These are phyloP conservation scores for Talaromyces sp. DNA, from an alignment of 2,329 filamentous ascomycete species.

Conservation along the genomic window DNA sequence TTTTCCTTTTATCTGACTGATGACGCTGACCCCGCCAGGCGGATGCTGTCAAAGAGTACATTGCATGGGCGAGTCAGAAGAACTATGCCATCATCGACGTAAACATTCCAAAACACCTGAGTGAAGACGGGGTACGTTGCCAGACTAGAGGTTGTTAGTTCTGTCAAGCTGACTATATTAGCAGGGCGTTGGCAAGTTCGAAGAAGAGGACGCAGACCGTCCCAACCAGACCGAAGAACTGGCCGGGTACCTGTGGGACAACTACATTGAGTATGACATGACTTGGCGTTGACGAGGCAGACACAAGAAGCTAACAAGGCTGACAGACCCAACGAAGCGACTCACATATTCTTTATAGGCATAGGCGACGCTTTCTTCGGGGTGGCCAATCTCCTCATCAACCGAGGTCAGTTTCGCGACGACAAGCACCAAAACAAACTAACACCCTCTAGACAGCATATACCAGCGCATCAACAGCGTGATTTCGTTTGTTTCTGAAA, in stretches of 20 bases:
- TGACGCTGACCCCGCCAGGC: conserved; percentile 50
- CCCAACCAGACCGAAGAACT: conserved; percentile 61
- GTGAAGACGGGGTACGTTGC: conserved; percentile 53
- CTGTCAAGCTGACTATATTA: conserved; percentile 5
- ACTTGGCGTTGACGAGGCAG: background rate
- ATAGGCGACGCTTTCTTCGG: conserved; percentile 85
- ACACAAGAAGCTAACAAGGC: conserved; percentile 6
- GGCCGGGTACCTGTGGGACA: conserved; percentile 89
- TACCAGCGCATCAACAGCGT: conserved; percentile 65
- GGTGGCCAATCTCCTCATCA: conserved; percentile 73
- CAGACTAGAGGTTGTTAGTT: background rate
- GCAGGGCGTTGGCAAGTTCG: conserved; percentile 23
- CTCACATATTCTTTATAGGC: conserved; percentile 78
- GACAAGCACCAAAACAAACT: no score
- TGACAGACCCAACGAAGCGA: conserved; percentile 56
- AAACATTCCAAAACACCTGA: conserved; percentile 77
- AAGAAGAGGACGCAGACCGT: conserved; percentile 46
- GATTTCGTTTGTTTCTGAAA: conserved; percentile 73
- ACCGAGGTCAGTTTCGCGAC: conserved; percentile 52
- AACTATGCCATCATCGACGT: conserved; percentile 84
- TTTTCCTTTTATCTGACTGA: conserved; percentile 2
- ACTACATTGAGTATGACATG: conserved; percentile 69
- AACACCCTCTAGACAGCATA: conserved; percentile 44
- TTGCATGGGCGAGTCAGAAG: conserved; percentile 74
- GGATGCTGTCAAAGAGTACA: conserved; percentile 73